phyloP scores from a whole-genome alignment of 176 grass and related monocot genomes.

The Carex scoparia region DNA sequence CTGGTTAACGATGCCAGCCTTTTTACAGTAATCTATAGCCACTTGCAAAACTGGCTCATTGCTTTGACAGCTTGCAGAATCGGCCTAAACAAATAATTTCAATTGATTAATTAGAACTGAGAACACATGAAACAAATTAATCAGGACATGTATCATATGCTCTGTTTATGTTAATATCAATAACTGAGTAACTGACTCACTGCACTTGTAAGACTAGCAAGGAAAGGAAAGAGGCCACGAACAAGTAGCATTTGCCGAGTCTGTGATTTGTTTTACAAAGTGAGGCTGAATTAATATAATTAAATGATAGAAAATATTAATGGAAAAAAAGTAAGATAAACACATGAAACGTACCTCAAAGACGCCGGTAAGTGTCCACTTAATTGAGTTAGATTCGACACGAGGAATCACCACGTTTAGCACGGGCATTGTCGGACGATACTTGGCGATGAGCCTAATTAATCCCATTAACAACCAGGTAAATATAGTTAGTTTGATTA shows the following conservation, averaged over 20 bases:
- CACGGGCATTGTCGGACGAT: constrained; percentile 7
- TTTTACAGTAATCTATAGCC: constrained; percentile 1
- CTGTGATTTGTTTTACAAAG: not conserved
- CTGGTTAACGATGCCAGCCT: not conserved
- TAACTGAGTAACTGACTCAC: not conserved
- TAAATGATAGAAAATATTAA: not conserved
- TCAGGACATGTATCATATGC: not conserved
- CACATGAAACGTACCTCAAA: not conserved
- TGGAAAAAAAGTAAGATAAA: not conserved
- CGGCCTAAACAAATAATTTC: not conserved
- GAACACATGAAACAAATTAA: not conserved
- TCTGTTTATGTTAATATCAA: not conserved
- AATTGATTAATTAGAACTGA: not conserved
- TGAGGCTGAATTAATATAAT: not conserved
- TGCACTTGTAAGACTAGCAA: not conserved
- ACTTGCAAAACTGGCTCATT: constrained; percentile 8
- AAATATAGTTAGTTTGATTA: not conserved
- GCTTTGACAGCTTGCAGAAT: not conserved
- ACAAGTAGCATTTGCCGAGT: constrained; percentile 16
- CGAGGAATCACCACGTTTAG: constrained; percentile 10
- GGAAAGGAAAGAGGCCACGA: constrained; percentile 8
- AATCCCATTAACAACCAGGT: not conserved
- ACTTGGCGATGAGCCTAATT: constrained; percentile 15
- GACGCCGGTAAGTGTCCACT: not conserved
- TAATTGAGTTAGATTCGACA: not conserved